Evolutionary conservation across 2,329 filamentous ascomycete species (phyloP).

Genomic region (Anthostomella pinea): DNA sequence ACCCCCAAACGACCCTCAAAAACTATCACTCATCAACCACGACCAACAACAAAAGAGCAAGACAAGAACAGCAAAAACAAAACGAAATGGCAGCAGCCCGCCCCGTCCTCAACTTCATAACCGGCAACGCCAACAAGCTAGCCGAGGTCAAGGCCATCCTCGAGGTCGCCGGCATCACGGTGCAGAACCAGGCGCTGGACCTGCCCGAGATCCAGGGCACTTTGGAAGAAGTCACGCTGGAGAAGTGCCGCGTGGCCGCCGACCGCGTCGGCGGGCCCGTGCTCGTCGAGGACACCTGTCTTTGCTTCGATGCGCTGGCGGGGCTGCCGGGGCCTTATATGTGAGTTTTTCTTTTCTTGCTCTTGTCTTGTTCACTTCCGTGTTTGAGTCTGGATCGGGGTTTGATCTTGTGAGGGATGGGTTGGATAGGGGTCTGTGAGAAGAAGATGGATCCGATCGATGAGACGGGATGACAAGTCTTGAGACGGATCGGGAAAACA

Average conservation of each 20-base stretch:
- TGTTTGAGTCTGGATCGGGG: too few relatives aligned
- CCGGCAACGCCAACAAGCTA: conserved; percentile 93
- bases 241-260: conserved; percentile 83
- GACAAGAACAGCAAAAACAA: conserved; percentile 32
- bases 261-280: conserved; percentile 72
- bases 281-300: conserved; percentile 90
- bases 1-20: background rate
- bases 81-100: conserved; percentile 37
- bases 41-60: background rate
- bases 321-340: conserved; percentile 96
- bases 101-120: conserved; percentile 80
- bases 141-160: conserved; percentile 86
- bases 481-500: background rate
- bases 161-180: conserved; percentile 59
- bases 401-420: too few relatives aligned
- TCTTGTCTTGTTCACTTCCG: conserved; percentile 1
- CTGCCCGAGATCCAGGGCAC: conserved; percentile 88
- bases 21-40: background rate
- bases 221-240: conserved; percentile 84
- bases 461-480: too few relatives aligned
- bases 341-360: conserved; percentile 48
- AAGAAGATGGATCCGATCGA: too few relatives aligned
- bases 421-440: too few relatives aligned
- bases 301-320: conserved; percentile 87
- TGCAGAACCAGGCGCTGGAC: conserved; percentile 74